These are phyloP conservation scores for Stromatinia cepivora DNA, from an alignment of 2,329 filamentous ascomycete genomes.

Conservation along the genomic window DNA sequence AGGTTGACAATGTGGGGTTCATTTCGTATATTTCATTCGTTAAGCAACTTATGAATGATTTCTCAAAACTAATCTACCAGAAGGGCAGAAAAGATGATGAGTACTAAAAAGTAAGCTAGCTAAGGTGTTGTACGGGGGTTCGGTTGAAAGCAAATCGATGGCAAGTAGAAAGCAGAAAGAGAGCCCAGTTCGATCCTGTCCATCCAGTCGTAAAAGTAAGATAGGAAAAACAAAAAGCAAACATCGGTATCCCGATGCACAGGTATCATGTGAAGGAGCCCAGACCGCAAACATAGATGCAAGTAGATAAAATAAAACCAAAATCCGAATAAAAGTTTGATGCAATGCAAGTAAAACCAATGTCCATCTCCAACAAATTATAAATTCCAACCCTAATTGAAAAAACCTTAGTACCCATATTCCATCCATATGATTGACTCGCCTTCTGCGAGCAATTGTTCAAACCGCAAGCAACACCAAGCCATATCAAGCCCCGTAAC, in stretches of 20 bases:
- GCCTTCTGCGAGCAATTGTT: slow-evolving; percentile 34
- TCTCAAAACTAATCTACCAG: slow-evolving; percentile 2
- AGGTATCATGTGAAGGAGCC: slow-evolving; percentile 20
- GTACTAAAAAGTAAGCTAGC: slow-evolving; percentile 17
- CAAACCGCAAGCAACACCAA: slow-evolving; percentile 31
- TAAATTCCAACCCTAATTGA: slow-evolving; percentile 13
- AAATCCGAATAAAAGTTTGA: slow-evolving; percentile 7
- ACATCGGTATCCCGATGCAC: slow-evolving; percentile 22
- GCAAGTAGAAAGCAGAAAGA: slow-evolving; percentile 14
- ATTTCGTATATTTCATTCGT: slow-evolving; percentile 22
- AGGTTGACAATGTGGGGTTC: not conserved
- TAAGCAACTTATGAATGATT: slow-evolving; percentile 19
- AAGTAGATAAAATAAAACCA: slow-evolving; percentile 2
- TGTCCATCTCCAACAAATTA: slow-evolving; percentile 20
- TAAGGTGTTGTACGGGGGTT: slow-evolving; percentile 9
- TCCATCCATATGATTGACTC: slow-evolving; percentile 24
- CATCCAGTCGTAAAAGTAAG: slow-evolving; percentile 8
- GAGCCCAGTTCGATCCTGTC: not conserved
- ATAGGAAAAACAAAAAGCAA: slow-evolving; percentile 22
- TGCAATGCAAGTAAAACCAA: slow-evolving; percentile 16
- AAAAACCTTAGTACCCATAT: slow-evolving; percentile 18
- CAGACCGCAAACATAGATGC: slow-evolving; percentile 20
- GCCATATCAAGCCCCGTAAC: slow-evolving; percentile 32
- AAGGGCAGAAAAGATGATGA: slow-evolving; percentile 6
- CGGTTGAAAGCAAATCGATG: slow-evolving; percentile 2